Conservation (phyloP, 139 green algal species). For the Chlamydomonas sp. region DNA sequence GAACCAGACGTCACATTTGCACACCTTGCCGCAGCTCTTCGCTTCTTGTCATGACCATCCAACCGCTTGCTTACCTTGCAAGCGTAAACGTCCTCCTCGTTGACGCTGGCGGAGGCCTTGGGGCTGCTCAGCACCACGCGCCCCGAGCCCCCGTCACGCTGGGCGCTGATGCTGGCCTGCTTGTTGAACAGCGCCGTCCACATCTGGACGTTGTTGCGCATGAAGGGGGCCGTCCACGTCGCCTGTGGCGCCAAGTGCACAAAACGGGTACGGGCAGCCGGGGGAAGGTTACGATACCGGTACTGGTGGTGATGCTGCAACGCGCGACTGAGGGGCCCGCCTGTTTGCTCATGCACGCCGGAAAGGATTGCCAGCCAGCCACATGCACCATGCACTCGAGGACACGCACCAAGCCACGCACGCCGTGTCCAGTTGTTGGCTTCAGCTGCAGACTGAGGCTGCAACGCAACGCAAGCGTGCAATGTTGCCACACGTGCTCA, state of each 20-base stretch:
- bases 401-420: no score
- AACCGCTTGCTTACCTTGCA: conserved; percentile 21
- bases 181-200: background rate
- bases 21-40: background rate
- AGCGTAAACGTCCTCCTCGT: conserved; percentile 19
- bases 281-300: background rate
- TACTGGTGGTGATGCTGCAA: background rate
- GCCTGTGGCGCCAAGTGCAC: background rate
- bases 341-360: background rate
- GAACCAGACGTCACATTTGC: background rate
- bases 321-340: background rate
- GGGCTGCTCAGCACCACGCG: background rate
- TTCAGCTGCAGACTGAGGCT: no score
- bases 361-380: background rate
- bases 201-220: background rate
- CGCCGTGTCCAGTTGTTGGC: no score
- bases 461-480: background rate
- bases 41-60: background rate
- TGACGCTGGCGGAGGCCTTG: background rate
- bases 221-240: conserved; percentile 30
- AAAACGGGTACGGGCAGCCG: background rate
- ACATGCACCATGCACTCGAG: background rate
- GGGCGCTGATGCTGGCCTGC: background rate
- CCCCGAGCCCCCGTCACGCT: background rate
- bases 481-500: background rate